phyloP scores from a whole-genome alignment of 106 monocot species.

The Dioscorea zingiberensis region DNA sequence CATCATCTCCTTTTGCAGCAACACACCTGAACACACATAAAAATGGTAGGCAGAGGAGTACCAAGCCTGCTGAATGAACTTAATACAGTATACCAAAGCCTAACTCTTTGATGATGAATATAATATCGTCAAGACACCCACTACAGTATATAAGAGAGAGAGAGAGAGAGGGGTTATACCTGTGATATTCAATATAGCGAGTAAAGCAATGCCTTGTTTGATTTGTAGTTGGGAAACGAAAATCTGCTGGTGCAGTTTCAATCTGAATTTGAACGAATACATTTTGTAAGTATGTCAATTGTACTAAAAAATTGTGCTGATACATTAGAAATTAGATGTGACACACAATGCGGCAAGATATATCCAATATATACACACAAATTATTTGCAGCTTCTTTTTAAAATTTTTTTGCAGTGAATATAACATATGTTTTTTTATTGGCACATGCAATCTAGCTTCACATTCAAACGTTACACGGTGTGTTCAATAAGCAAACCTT shows the following conservation, averaged over 20 bases:
- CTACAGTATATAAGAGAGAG: too few relatives aligned
- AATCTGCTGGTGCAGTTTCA: conserved; percentile 97
- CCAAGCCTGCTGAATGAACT: background rate
- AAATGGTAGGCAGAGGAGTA: background rate
- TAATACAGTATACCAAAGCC: too few relatives aligned
- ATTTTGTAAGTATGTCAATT: background rate
- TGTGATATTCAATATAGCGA: conserved; percentile 94
- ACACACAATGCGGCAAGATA: background rate
- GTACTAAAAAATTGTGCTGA: background rate
- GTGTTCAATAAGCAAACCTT: conserved; percentile 70
- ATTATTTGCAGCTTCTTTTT: too few relatives aligned
- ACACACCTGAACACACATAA: conserved; percentile 46
- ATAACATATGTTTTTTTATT: too few relatives aligned
- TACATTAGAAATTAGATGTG: background rate
- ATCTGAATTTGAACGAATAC: conserved; percentile 30
- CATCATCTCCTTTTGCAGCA: conserved; percentile 83
- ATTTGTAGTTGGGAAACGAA: conserved; percentile 97
- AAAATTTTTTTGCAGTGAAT: too few relatives aligned
- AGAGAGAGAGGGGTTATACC: conserved; percentile 18
- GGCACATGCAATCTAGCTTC: too few relatives aligned
- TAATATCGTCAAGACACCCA: background rate
- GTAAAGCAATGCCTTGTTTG: conserved; percentile 99
- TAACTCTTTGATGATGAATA: background rate
- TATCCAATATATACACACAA: background rate
- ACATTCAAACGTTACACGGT: too few relatives aligned